phyloP scores from a whole-genome alignment of 2,329 filamentous ascomycete species.

The Colletotrichum destructivum region DNA sequence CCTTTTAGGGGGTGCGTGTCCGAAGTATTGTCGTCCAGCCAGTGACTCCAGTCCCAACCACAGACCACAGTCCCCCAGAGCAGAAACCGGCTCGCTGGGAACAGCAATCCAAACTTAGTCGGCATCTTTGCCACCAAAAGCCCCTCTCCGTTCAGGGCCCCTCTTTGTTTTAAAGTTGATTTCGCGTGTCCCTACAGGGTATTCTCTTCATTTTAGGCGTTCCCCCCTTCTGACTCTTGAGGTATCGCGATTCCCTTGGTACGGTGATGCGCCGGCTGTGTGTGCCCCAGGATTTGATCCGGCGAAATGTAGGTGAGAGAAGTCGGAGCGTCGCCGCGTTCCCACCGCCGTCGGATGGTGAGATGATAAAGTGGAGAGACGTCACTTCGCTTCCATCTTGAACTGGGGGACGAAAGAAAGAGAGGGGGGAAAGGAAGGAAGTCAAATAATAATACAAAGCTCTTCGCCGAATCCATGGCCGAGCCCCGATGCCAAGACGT shows the following conservation, averaged over 20 bases:
- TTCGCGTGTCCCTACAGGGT: neutral
- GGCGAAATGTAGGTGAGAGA: neutral
- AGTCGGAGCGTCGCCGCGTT: neutral
- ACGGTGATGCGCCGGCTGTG: neutral
- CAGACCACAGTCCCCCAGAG: neutral
- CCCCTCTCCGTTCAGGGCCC: neutral
- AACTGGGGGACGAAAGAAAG: neutral
- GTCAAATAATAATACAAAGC: neutral
- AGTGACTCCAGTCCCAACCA: too few relatives aligned
- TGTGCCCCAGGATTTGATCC: too few relatives aligned
- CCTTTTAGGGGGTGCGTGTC: slow-evolving; percentile 8
- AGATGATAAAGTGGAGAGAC: slow-evolving; percentile 31
- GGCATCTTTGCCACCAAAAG: neutral
- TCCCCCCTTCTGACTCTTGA: neutral
- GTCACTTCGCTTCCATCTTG: slow-evolving; percentile 5
- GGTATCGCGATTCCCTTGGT: neutral
- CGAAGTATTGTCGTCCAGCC: neutral
- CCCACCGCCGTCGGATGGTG: neutral
- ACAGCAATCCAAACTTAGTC: slow-evolving; percentile 20
- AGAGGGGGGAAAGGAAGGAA: neutral
- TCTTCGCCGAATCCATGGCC: slow-evolving; percentile 26
- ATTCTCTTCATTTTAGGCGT: too few relatives aligned
- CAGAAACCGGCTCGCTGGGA: slow-evolving; percentile 36
- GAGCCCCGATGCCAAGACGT: slow-evolving; percentile 34
- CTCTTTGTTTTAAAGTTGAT: neutral